Conservation (phyloP, 805 yeast genomes). For the Ogataea ganodermae region DNA sequence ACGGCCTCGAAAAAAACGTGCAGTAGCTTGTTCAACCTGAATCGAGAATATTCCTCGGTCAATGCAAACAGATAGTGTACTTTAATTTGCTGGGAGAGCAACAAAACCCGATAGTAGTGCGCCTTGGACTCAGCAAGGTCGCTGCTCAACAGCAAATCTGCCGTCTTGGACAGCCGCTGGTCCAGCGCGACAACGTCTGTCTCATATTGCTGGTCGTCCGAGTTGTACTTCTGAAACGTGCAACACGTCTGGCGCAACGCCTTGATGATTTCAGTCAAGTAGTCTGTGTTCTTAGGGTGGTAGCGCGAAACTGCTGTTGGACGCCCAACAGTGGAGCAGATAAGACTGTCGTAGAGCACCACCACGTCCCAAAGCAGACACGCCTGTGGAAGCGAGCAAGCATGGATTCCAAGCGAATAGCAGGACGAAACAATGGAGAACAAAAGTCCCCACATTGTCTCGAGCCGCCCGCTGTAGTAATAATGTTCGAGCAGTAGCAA, state of each 20-base stretch:
- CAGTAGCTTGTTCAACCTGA: constrained; percentile 10
- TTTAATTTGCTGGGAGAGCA: constrained; percentile 12
- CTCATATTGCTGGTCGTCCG: neutral
- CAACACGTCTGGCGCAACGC: neutral
- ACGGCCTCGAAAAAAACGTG: constrained; percentile 5
- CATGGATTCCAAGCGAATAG: constrained; percentile 1
- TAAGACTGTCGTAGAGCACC: constrained; percentile 8
- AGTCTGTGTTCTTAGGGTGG: neutral
- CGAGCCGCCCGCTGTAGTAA: constrained; percentile 4
- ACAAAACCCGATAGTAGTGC: constrained; percentile 3
- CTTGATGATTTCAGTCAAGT: neutral
- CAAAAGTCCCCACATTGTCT: constrained; percentile 1
- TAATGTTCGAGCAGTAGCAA: constrained; percentile 10
- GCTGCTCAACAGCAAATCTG: neutral
- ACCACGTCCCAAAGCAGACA: constrained; percentile 8
- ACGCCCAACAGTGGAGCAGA: constrained; percentile 10
- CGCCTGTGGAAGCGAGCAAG: neutral
- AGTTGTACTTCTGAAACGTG: neutral
- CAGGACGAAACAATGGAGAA: neutral
- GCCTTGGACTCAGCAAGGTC: neutral
- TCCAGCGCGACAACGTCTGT: neutral
- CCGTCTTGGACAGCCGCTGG: neutral
- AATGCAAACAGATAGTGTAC: constrained; percentile 16
- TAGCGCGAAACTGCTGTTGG: constrained; percentile 9
- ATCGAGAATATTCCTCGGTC: constrained; percentile 5